phyloP scores from a whole-genome alignment of 495 filamentous ascomycete genomes.

The Lepidopterella palustris region DNA sequence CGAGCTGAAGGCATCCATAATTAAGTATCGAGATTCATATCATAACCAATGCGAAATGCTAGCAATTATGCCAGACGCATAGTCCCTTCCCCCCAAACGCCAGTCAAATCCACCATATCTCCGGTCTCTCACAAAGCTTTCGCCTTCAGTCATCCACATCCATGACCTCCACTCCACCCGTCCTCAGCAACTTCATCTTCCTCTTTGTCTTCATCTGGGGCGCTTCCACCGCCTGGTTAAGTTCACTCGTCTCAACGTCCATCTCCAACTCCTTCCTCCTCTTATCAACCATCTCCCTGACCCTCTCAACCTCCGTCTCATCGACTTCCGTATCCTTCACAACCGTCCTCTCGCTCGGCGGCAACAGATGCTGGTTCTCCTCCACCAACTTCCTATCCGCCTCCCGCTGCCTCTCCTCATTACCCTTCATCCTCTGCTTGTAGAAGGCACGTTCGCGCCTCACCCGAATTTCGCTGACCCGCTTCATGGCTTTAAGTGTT shows the following conservation, averaged over 20 bases:
- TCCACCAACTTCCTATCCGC: conserved; percentile 80
- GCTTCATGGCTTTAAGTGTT: conserved; percentile 86
- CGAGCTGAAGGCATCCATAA: no score
- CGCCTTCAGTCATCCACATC: conserved; percentile 20
- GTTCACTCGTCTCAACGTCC: conserved; percentile 16
- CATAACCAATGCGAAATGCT: neutral
- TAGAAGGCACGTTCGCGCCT: conserved; percentile 85
- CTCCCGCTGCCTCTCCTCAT: conserved; percentile 70
- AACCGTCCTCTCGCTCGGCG: conserved; percentile 36
- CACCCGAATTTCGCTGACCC: conserved; percentile 77
- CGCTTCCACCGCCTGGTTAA: conserved; percentile 16
- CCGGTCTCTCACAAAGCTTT: neutral
- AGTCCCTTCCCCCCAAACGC: neutral
- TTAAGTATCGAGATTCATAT: neutral
- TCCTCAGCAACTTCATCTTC: conserved; percentile 25
- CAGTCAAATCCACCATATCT: neutral
- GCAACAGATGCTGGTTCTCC: conserved; percentile 83
- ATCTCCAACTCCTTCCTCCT: conserved; percentile 36
- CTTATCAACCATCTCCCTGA: conserved; percentile 36
- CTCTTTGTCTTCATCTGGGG: conserved; percentile 23
- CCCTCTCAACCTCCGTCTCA: conserved; percentile 37
- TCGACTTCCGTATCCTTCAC: conserved; percentile 41
- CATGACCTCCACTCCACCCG: conserved; percentile 26
- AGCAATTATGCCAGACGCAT: neutral
- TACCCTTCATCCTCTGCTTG: conserved; percentile 85